These are phyloP conservation scores for Groenewaldozyma salmanticensis DNA, from an alignment of 805 yeast genomes.

Conservation along the genomic window DNA sequence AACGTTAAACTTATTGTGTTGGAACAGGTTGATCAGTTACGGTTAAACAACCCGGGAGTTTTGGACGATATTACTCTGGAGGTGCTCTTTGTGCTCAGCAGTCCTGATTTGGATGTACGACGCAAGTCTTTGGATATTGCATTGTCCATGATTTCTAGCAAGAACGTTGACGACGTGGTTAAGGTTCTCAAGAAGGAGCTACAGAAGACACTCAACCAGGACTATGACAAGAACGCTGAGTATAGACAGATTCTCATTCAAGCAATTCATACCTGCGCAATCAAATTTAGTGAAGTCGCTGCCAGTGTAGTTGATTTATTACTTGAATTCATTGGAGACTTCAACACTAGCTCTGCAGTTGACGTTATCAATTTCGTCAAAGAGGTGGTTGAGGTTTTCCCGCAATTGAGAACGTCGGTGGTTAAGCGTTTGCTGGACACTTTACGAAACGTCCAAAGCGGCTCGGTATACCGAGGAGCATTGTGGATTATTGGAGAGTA, in stretches of 20 bases:
- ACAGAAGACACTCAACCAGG: slow-evolving; percentile 53
- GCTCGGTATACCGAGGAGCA: slow-evolving; percentile 87
- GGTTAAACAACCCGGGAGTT: slow-evolving; percentile 66
- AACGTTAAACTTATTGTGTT: slow-evolving; percentile 88
- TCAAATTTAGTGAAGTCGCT: slow-evolving; percentile 83
- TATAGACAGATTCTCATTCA: slow-evolving; percentile 83
- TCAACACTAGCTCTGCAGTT: slow-evolving; percentile 74
- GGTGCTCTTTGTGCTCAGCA: slow-evolving; percentile 71
- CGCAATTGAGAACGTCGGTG: slow-evolving; percentile 60
- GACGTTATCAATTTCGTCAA: slow-evolving; percentile 89
- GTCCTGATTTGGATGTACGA: slow-evolving; percentile 88
- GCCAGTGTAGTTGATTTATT: slow-evolving; percentile 81
- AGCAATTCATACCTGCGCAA: slow-evolving; percentile 83
- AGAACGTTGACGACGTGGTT: slow-evolving; percentile 90
- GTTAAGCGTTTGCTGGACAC: slow-evolving; percentile 52
- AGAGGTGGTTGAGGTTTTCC: slow-evolving; percentile 88
- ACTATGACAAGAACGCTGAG: slow-evolving; percentile 73
- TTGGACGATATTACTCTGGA: slow-evolving; percentile 79
- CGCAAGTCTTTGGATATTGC: slow-evolving; percentile 77
- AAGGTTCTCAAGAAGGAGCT: slow-evolving; percentile 88
- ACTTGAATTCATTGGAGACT: slow-evolving; percentile 75
- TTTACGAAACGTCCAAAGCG: slow-evolving; percentile 63
- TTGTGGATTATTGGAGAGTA: slow-evolving; percentile 97
- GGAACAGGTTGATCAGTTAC: slow-evolving; percentile 72
- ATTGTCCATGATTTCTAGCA: slow-evolving; percentile 67